phyloP scores from a whole-genome alignment of 2,329 filamentous ascomycete species.

The Pestalotiopsis sp. region DNA sequence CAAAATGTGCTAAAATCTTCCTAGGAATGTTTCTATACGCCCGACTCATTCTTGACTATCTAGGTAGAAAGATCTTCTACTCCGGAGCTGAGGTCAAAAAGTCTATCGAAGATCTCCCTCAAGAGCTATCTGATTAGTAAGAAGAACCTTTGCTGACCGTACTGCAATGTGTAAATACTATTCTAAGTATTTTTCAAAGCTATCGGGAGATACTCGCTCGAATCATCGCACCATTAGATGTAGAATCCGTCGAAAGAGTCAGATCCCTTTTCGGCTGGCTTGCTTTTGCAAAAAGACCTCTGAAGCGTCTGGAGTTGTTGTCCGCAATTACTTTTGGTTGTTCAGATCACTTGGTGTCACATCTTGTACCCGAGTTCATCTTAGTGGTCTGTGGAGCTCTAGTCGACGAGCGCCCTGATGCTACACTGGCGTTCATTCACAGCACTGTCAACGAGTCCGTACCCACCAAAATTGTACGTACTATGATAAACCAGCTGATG shows the following conservation, averaged over 20 bases:
- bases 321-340: constrained; percentile 35
- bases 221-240: constrained; percentile 26
- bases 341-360: constrained; percentile 7
- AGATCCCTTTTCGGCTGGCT: constrained; percentile 37
- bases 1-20: neutral
- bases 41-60: constrained; percentile 36
- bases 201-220: constrained; percentile 27
- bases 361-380: constrained; percentile 26
- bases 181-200: neutral
- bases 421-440: constrained; percentile 29
- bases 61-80: constrained; percentile 34
- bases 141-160: neutral
- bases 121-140: constrained; percentile 28
- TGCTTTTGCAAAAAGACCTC: constrained; percentile 36
- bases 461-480: neutral
- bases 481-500: neutral
- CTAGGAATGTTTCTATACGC: constrained; percentile 42
- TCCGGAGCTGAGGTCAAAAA: constrained; percentile 25
- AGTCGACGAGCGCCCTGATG: constrained; percentile 25
- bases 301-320: constrained; percentile 34
- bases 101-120: constrained; percentile 26
- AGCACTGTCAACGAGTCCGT: constrained; percentile 31
- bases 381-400: constrained; percentile 26
- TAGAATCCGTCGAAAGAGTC: constrained; percentile 29
- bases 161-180: neutral